These are phyloP conservation scores for Dothiorella sarmentorum DNA, from an alignment of 2,329 filamentous ascomycete genomes.

Conservation along the genomic window DNA sequence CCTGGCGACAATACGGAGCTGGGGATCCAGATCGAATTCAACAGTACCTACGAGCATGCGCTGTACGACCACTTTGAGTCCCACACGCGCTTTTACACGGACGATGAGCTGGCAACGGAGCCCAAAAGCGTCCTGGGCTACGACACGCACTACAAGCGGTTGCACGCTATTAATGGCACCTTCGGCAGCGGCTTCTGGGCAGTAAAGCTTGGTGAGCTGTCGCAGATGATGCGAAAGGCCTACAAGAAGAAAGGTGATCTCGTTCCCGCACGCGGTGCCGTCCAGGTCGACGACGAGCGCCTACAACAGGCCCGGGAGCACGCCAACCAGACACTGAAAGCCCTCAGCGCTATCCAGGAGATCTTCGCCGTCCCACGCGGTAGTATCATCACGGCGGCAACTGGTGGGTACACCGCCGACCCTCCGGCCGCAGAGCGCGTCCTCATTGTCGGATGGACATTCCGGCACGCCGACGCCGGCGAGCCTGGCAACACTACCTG, in stretches of 20 bases:
- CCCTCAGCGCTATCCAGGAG: constrained; percentile 43
- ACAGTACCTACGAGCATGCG: constrained; percentile 32
- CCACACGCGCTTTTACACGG: constrained; percentile 34
- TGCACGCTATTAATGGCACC: constrained; percentile 28
- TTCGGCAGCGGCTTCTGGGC: constrained; percentile 48
- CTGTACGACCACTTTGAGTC: constrained; percentile 31
- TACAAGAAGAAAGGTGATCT: constrained; percentile 15
- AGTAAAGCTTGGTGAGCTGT: constrained; percentile 16
- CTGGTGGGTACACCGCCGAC: not conserved
- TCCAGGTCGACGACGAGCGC: constrained; percentile 19
- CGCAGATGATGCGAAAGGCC: constrained; percentile 16
- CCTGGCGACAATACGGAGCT: constrained; percentile 31
- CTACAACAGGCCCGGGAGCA: constrained; percentile 20
- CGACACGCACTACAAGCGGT: constrained; percentile 24
- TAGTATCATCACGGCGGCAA: constrained; percentile 22
- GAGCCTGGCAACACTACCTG: constrained; percentile 34
- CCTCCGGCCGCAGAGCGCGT: constrained; percentile 25
- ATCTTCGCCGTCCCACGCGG: constrained; percentile 35
- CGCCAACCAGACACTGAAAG: constrained; percentile 32
- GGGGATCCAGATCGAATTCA: constrained; percentile 32
- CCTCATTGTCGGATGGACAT: constrained; percentile 39
- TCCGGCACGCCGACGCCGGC: constrained; percentile 30
- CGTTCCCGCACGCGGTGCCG: constrained; percentile 8
- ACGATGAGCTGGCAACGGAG: constrained; percentile 28
- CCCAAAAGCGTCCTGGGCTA: constrained; percentile 27